Conservation (phyloP, 2,329 filamentous ascomycete species). For the Rhynchosporium graminicola region DNA sequence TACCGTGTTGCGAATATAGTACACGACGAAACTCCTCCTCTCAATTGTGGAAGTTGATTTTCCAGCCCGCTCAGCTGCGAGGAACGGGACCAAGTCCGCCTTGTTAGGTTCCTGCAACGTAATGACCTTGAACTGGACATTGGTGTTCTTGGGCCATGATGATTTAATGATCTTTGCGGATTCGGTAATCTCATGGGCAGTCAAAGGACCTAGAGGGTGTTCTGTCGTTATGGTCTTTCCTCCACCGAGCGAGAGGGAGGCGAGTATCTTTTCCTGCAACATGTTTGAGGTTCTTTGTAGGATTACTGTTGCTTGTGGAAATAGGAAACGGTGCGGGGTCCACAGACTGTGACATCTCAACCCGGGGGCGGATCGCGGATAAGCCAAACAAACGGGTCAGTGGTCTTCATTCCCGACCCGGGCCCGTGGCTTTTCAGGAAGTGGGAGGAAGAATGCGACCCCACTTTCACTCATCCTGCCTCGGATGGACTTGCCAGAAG, state of each 20-base stretch:
- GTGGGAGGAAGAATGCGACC: too few species aligned
- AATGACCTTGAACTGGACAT: constrained; percentile 62
- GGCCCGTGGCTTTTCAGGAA: too few species aligned
- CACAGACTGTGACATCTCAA: not conserved
- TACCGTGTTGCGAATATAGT: constrained; percentile 62
- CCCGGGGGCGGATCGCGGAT: not conserved
- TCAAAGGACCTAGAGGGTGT: constrained; percentile 63
- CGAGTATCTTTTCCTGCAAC: constrained; percentile 33
- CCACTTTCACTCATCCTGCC: too few species aligned
- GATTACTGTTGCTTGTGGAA: not conserved
- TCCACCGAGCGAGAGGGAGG: constrained; percentile 33
- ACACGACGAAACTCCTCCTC: constrained; percentile 56
- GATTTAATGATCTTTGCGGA: constrained; percentile 51
- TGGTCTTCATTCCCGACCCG: too few species aligned
- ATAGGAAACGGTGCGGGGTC: not conserved
- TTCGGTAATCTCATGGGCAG: constrained; percentile 55
- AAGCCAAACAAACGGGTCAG: too few species aligned
- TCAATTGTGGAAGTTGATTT: constrained; percentile 46
- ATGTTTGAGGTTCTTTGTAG: constrained; percentile 19
- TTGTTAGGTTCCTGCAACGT: constrained; percentile 62
- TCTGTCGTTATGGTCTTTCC: constrained; percentile 30
- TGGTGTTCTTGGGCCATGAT: constrained; percentile 56
- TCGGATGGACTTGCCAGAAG: too few species aligned
- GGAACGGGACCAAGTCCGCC: constrained; percentile 51
- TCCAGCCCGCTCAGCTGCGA: constrained; percentile 50